These are phyloP conservation scores for Heritiera littoralis DNA, from an alignment of 345 rosid species.

Conservation along the genomic window DNA sequence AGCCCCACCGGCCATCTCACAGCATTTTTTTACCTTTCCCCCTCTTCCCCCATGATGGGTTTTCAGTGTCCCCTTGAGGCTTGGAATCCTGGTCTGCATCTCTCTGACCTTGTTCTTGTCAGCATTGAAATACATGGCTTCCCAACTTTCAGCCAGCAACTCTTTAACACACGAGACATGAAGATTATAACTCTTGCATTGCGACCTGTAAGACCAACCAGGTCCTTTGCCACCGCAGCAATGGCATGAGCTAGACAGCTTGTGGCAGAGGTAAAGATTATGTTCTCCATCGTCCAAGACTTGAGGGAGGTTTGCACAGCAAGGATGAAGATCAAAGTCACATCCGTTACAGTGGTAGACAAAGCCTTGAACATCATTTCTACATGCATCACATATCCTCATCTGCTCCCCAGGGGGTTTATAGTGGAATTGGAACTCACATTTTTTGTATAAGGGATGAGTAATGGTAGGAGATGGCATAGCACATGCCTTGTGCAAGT, in stretches of 20 bases:
- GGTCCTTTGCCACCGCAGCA: slow-evolving; percentile 39
- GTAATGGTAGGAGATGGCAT: slow-evolving; percentile 23
- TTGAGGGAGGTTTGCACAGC: slow-evolving; percentile 45
- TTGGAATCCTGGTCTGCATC: slow-evolving; percentile 42
- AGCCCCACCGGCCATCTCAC: slow-evolving; percentile 40
- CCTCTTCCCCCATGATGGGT: slow-evolving; percentile 11
- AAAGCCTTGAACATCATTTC: slow-evolving; percentile 39
- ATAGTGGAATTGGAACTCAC: slow-evolving; percentile 34
- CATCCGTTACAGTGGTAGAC: slow-evolving; percentile 46
- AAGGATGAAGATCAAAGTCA: slow-evolving; percentile 52
- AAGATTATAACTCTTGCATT: slow-evolving; percentile 42
- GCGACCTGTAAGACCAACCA: slow-evolving; percentile 48
- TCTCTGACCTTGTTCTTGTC: slow-evolving; percentile 35
- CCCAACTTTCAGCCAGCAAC: slow-evolving; percentile 47
- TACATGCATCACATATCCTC: slow-evolving; percentile 42
- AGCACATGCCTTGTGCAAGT: slow-evolving; percentile 46
- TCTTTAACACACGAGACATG: slow-evolving; percentile 55
- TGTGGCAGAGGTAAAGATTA: slow-evolving; percentile 35
- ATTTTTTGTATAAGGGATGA: slow-evolving; percentile 44
- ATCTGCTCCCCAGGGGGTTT: slow-evolving; percentile 24
- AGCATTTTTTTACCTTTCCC: slow-evolving; percentile 33
- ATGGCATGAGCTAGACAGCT: slow-evolving; percentile 35
- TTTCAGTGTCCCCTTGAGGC: slow-evolving; percentile 25
- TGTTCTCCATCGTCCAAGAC: slow-evolving; percentile 39
- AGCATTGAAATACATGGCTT: slow-evolving; percentile 31